Evolutionary conservation across 805 yeast genomes (phyloP), one percentile per base, ranked within the genome.

Genomic region (Vanderwaltozyma polyspora): DNA sequence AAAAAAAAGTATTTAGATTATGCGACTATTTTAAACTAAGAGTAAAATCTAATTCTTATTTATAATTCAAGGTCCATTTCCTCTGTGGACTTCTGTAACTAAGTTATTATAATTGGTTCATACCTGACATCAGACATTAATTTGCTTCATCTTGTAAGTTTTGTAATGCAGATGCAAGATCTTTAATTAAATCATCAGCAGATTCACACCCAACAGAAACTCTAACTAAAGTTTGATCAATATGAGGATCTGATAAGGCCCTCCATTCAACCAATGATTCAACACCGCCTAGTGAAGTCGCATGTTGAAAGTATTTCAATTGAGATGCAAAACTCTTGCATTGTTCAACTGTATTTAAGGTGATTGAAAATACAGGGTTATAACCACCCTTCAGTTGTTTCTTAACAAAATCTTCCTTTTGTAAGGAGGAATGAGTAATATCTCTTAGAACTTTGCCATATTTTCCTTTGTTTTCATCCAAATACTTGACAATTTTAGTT

Each of bases 261-360:
- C 95, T 73, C 94, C 95, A 85, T 58, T 87, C 96, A 37, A 87
- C 74, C 49, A 86, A 63, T 30, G 93, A 79, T 59, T 89, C 96
- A 11, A 81, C 83, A 16, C 96, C 95, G 26, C 96, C 96, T 19
- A 89, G 64, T 2, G 95, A 84, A 1, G 95, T 86, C 4, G 95
- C 94, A 59, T 87, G 97, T 45, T 78, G 79, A 63, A 86, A 85
- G 42, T 70, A 72, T 44, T 73, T 70, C 39, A 85, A 62, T 39
- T 64, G 69, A 3, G 77, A 63, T 6, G 94, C 93, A 12, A 87
- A 62, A 8, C 46, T 35, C 43, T 67, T 71, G 0, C 95, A 94
- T 25, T 64, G 57, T 6, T 71, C 72, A 31, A 62, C 68, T 9
- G 63, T 48, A 6, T 52, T 45, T 21, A 82, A 60, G 19, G 64